phyloP scores from a whole-genome alignment of 768 basidiomycete genomes.

The Psilocybe subaeruginosa region DNA sequence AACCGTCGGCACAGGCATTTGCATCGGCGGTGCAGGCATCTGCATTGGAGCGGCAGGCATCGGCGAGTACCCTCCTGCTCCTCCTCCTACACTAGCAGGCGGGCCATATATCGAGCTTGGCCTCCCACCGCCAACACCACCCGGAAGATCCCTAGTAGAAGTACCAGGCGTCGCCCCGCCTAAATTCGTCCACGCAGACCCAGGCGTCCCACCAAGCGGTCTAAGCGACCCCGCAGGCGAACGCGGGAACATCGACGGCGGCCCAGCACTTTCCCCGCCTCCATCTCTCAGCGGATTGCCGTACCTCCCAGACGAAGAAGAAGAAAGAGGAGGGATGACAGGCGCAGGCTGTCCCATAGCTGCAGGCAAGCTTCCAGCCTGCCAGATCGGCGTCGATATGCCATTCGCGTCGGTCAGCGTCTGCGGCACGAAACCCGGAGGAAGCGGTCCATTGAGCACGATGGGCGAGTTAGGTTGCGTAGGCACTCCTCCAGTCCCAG shows the following conservation, averaged over 20 bases:
- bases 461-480: constrained; percentile 21
- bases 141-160: constrained; percentile 16
- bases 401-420: constrained; percentile 22
- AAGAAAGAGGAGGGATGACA: constrained; percentile 7
- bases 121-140: constrained; percentile 9
- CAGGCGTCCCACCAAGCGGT: background rate
- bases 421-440: constrained; percentile 24
- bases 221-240: constrained; percentile 11
- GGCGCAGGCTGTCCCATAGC: constrained; percentile 13
- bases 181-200: constrained; percentile 1
- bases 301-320: constrained; percentile 13
- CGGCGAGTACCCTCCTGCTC: background rate
- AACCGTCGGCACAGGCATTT: constrained; percentile 7
- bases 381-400: constrained; percentile 23
- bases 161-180: constrained; percentile 21
- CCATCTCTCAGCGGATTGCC: constrained; percentile 23
- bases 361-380: constrained; percentile 9
- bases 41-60: background rate
- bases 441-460: constrained; percentile 13
- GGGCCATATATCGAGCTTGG: constrained; percentile 18
- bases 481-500: background rate
- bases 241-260: constrained; percentile 8
- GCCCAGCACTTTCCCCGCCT: constrained; percentile 4
- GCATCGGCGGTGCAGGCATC: background rate
- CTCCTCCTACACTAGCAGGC: background rate